Evolutionary conservation across 2,329 filamentous ascomycete species (phyloP).

Genomic region (Cercospora nicotianae): DNA sequence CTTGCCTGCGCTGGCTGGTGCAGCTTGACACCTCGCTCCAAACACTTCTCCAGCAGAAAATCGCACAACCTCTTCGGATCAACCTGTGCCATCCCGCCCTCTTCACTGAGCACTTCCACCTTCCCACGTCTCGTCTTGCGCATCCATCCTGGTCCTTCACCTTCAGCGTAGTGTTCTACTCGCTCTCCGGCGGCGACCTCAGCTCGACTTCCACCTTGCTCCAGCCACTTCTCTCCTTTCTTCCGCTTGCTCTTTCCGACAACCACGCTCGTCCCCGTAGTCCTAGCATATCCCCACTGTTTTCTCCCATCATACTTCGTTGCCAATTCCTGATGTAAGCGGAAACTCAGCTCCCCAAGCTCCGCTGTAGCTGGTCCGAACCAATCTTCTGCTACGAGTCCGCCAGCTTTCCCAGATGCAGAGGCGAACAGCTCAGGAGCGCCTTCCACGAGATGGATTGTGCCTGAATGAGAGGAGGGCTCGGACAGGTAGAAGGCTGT

Average conservation of each 20-base stretch:
- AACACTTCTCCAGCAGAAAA: slow-evolving; percentile 61
- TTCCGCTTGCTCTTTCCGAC: slow-evolving; percentile 37
- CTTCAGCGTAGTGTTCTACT: slow-evolving; percentile 35
- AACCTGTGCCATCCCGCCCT: slow-evolving; percentile 64
- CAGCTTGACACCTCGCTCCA: slow-evolving; percentile 62
- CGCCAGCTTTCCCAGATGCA: slow-evolving; percentile 71
- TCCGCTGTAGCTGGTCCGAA: slow-evolving; percentile 46
- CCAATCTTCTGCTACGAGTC: slow-evolving; percentile 72
- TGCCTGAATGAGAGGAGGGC: slow-evolving; percentile 28
- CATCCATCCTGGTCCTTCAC: slow-evolving; percentile 59
- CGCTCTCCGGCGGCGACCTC: slow-evolving; percentile 48
- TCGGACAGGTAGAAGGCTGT: slow-evolving; percentile 70
- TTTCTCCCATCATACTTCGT: slow-evolving; percentile 57
- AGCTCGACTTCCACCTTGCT: slow-evolving; percentile 63
- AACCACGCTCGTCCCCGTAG: slow-evolving; percentile 58
- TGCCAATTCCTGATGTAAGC: slow-evolving; percentile 66
- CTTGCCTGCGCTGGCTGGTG: too few relatives aligned
- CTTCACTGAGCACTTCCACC: slow-evolving; percentile 62
- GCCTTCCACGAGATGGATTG: slow-evolving; percentile 60
- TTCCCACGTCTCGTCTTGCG: slow-evolving; percentile 55
- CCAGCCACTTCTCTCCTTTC: slow-evolving; percentile 60
- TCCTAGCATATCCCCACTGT: slow-evolving; percentile 61
- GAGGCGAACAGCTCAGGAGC: slow-evolving; percentile 65
- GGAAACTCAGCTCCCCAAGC: slow-evolving; percentile 67
- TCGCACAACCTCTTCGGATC: slow-evolving; percentile 67